Evolutionary conservation across 2,329 filamentous ascomycete genomes (phyloP).

Genomic region (Diaporthe capsici): DNA sequence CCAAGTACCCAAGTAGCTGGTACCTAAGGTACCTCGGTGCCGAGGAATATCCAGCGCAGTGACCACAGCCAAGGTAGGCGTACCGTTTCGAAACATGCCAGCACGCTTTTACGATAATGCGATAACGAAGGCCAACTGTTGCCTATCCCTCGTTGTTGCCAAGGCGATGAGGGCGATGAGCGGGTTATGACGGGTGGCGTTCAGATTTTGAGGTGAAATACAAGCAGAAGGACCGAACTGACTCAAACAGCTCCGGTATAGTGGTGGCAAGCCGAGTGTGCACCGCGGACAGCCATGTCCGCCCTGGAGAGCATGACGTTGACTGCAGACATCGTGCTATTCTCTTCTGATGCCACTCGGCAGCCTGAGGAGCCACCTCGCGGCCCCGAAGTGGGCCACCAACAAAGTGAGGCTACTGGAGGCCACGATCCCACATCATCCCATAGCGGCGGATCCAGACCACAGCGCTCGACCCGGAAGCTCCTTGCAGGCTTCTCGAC

Average conservation of each 20-base stretch:
- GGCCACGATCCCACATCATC: conserved; percentile 38
- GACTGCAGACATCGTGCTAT: conserved; percentile 9
- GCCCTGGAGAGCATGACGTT: conserved; percentile 27
- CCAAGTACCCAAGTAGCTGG: conserved; percentile 5
- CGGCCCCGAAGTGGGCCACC: conserved; percentile 33
- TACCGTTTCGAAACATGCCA: conserved; percentile 2
- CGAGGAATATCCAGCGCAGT: background rate
- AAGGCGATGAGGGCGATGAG: conserved; percentile 2
- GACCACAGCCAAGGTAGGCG: background rate
- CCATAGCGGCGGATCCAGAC: conserved; percentile 36
- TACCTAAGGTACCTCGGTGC: conserved; percentile 11
- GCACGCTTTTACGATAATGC: background rate
- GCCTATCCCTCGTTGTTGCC: background rate
- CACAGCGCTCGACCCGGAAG: conserved; percentile 10
- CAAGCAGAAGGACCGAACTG: conserved; percentile 19
- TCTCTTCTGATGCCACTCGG: conserved; percentile 22
- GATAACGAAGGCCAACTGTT: background rate
- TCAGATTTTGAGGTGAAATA: conserved; percentile 7
- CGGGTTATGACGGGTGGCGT: conserved; percentile 34
- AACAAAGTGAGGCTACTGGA: conserved; percentile 35
- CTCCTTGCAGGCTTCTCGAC: conserved; percentile 28
- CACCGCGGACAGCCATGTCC: conserved; percentile 22
- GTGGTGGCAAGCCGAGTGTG: conserved; percentile 21
- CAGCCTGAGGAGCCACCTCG: conserved; percentile 26
- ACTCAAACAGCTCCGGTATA: conserved; percentile 31